Base-by-base conservation (phyloP, 352 stramenopile species). In the Globisporangium cylindrosporum region DNA sequence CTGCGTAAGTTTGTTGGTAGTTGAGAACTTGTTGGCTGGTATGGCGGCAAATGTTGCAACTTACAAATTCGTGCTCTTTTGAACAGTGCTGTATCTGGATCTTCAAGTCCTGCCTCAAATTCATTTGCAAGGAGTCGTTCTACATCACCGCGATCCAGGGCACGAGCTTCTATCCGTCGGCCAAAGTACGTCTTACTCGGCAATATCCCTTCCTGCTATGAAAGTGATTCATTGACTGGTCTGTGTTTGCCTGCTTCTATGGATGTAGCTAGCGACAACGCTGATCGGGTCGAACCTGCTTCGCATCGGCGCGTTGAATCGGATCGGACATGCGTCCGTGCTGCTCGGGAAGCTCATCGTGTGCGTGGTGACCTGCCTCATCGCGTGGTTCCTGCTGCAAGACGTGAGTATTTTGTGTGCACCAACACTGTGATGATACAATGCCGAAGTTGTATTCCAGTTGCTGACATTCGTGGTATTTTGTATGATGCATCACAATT, bases 111-210 rank as follows among this genome's bases (percentile, higher is more conserved):
- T 94, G 86, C 62, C 75, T 94, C 51, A 90, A 91, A 69, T 93
- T 90, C 63, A 91, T 94, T 60, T 92, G 81, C 67, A 94, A 94
- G 56, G 87, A 94, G 71, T 82, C 87, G 32, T 77, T 81, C 24
- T 94, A 92, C 69, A 80, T 94, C 67, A 94, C 82, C 18, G 81
- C 87, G 7, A 92, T 94, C 55, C 83, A 93, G 73, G 85, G 87
- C 59, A 91, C 85, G 22, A 76, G 79, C 60, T 94, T 93, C 49
- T 91, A 89, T 66, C 77, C 81, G 20, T 92, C 87, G 0, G 83
- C 80, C 48, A 94, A 92, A 77, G 86, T 91, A 22, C 48, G 36
- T 1, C 29, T 32, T 4, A 32, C 29, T 22, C 48, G 9, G 2
- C 48, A 58, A 0, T n/a, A 34, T 36, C 24, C 5, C 32, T 20